Evolutionary conservation across 2,329 filamentous ascomycete species (phyloP).

Genomic region (Bipolaris bicolor): DNA sequence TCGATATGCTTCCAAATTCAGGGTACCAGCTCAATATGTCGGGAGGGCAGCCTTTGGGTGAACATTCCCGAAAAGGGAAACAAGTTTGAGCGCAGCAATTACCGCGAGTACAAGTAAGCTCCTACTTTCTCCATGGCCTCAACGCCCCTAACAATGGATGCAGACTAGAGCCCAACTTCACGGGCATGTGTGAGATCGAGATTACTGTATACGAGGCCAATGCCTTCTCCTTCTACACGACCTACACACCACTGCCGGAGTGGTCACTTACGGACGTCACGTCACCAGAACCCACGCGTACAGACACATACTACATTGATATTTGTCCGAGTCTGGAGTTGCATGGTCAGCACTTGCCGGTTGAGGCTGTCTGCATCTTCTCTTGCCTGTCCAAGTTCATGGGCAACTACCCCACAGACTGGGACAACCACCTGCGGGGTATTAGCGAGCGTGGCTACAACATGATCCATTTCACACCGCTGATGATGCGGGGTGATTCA

Average conservation of each 20-base stretch:
- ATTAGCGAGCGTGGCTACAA: constrained; percentile 95
- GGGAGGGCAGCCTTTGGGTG: constrained; percentile 93
- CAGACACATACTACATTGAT: constrained; percentile 88
- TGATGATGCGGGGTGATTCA: constrained; percentile 85
- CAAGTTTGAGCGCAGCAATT: constrained; percentile 77
- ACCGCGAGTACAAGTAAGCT: constrained; percentile 86
- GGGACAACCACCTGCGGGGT: constrained; percentile 85
- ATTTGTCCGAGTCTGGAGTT: constrained; percentile 82
- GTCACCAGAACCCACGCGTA: constrained; percentile 66
- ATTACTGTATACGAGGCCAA: constrained; percentile 82
- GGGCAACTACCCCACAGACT: constrained; percentile 87
- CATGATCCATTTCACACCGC: constrained; percentile 97
- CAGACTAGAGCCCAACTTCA: constrained; percentile 91
- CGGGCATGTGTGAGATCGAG: constrained; percentile 86
- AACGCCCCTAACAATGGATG: constrained; percentile 15
- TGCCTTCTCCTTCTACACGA: constrained; percentile 92
- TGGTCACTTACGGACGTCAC: constrained; percentile 67
- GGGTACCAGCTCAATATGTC: constrained; percentile 93
- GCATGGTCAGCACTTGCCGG: constrained; percentile 74
- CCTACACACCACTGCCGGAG: constrained; percentile 84
- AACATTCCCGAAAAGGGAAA: constrained; percentile 84
- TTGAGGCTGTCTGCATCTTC: constrained; percentile 88
- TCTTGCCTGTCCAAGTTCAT: constrained; percentile 98
- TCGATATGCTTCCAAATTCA: constrained; percentile 88
- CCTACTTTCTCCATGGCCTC: not conserved